Evolutionary conservation across 2,329 filamentous ascomycete genomes (phyloP), one percentile per base, ranked within the genome.

Genomic region (Fusarium newnesense): DNA sequence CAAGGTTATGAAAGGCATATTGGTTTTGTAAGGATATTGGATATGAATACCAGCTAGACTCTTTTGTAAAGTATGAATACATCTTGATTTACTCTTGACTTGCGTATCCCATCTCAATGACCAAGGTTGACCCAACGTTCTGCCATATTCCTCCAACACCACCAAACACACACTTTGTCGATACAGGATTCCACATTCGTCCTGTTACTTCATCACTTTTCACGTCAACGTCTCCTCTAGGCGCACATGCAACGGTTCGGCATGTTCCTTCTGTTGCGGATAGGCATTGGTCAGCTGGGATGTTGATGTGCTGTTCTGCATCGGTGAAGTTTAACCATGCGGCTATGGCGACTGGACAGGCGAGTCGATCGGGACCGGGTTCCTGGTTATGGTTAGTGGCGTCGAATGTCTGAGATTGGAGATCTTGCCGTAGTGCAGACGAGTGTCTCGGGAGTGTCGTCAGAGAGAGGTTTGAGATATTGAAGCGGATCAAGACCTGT

Each of bases 141-240:
- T 75, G 73, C 58, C 72, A 77, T 34, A 77, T 72, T 4, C 74
- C 76, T 7, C 76, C 75, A 2, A 36, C 62, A 0, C 76, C 76
- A 34, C 71, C 69, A 44, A 77, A 54, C 4, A 77, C 75, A 34
- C 76, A 77, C n/a, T 50, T 67, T 9, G 58, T 60, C 9, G 73
- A 69, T 4, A 77, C 24, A 3, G 76, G 76, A 37, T 77, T 76
- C 76, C 76, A 77, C 69, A 77, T 73, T 3, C 61, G 61, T 32
- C 76, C 76, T 7, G 49, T 66, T 13, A 77, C 32, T 9, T 72
- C 60, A 10, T 44, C 50, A 16, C 65, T 21, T 1, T 18, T 13
- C 5, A 78, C 43, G 10, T 19, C 62, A 36, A 76, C 15, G 4
- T 57, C 16, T 1, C 42, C 60, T 1, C 24, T 26, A 1, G 73